Evolutionary conservation across 2,329 filamentous ascomycete genomes (phyloP).

Genomic region (Rutstroemia sp.): DNA sequence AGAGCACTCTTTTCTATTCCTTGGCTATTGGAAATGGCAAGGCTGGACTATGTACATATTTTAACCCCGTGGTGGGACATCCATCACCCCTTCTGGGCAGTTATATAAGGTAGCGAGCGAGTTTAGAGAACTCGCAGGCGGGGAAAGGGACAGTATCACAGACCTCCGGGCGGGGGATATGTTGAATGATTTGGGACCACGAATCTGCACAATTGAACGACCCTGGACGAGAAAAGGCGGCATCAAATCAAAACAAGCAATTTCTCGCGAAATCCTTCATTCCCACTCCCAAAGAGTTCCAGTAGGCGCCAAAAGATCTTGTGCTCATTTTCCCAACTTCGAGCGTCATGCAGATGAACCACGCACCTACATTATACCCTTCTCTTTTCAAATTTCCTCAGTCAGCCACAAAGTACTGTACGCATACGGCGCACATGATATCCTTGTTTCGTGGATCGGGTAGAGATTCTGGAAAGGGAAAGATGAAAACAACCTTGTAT

Average conservation of each 20-base stretch:
- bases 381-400: background rate
- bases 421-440: background rate
- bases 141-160: background rate
- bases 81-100: conserved; percentile 1
- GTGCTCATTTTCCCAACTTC: background rate
- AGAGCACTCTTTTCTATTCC: background rate
- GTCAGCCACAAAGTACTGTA: conserved; percentile 4
- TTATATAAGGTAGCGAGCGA: conserved; percentile 3
- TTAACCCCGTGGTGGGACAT: conserved; percentile 3
- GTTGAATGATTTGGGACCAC: background rate
- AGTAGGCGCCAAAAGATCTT: background rate
- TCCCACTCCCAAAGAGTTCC: background rate
- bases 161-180: background rate
- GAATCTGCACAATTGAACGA: background rate
- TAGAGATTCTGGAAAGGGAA: background rate
- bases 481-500: background rate
- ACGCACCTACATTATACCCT: background rate
- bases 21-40: background rate
- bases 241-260: conserved; percentile 5
- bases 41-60: conserved; percentile 5
- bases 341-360: background rate
- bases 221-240: background rate
- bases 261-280: conserved; percentile 2
- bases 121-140: background rate
- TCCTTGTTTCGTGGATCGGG: background rate